Conservation (phyloP, 768 basidiomycete species). For the Mycena galericulata region DNA sequence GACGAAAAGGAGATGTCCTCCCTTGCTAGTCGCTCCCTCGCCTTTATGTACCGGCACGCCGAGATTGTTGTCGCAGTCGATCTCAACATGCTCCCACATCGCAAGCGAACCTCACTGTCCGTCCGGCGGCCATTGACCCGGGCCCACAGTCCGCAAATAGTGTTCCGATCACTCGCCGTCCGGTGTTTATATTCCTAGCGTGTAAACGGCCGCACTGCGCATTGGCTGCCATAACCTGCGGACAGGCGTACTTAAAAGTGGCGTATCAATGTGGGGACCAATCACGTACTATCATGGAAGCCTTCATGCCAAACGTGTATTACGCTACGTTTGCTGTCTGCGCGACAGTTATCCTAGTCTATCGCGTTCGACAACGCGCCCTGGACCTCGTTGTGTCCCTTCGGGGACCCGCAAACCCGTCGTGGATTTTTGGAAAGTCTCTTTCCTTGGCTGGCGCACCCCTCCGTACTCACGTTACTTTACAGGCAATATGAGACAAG, state of each 20-base stretch:
- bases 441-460: background rate
- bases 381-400: background rate
- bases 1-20: background rate
- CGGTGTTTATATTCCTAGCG: background rate
- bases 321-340: background rate
- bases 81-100: background rate
- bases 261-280: background rate
- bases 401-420: background rate
- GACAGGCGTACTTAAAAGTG: background rate
- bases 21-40: background rate
- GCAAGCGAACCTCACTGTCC: background rate
- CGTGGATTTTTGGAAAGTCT: background rate
- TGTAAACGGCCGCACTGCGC: background rate
- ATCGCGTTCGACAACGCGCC: background rate
- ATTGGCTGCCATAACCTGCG: background rate
- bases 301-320: background rate
- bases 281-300: background rate
- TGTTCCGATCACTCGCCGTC: background rate
- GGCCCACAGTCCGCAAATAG: background rate
- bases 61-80: background rate
- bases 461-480: background rate
- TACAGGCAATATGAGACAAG: slow-evolving; percentile 18
- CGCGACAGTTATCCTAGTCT: background rate
- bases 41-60: background rate
- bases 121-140: background rate